Percentiles rank a stretch among this genome's conserved stretches.
Evolutionary conservation across 768 basidiomycete species (phyloP).

Genomic region (Hypholoma fasciculare): DNA sequence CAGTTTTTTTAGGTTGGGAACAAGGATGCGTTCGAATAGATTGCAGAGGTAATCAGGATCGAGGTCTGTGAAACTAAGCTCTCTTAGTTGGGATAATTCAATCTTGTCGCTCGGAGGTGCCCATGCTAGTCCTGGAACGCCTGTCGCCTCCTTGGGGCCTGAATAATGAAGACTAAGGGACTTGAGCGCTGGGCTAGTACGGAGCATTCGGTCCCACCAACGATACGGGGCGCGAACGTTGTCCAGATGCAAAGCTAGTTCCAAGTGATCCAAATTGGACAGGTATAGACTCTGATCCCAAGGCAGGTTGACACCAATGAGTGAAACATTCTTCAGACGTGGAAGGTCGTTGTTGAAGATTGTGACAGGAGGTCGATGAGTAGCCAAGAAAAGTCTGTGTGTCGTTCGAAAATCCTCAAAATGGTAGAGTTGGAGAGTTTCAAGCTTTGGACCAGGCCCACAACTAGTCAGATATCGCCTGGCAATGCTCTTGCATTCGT

Average conservation of each 20-base stretch:
- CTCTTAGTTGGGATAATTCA: slow-evolving; percentile 36
- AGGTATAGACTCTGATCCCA: slow-evolving; percentile 56
- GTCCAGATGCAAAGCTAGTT: slow-evolving; percentile 61
- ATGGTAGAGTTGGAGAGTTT: slow-evolving; percentile 65
- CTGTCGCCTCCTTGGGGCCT: slow-evolving; percentile 42
- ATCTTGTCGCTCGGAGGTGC: slow-evolving; percentile 31
- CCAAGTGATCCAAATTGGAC: slow-evolving; percentile 45
- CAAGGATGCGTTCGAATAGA: slow-evolving; percentile 44
- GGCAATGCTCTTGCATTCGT: slow-evolving; percentile 56
- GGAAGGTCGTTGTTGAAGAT: slow-evolving; percentile 57
- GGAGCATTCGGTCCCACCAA: slow-evolving; percentile 57
- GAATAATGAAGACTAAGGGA: slow-evolving; percentile 58
- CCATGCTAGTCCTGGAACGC: slow-evolving; percentile 38
- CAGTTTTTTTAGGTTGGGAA: slow-evolving; percentile 46
- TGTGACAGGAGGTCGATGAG: slow-evolving; percentile 57
- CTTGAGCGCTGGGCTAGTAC: slow-evolving; percentile 44
- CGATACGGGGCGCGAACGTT: slow-evolving; percentile 56
- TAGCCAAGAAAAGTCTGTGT: slow-evolving; percentile 53
- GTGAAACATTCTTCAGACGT: slow-evolving; percentile 50
- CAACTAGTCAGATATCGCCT: slow-evolving; percentile 50
- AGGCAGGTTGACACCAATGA: slow-evolving; percentile 67
- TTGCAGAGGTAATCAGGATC: slow-evolving; percentile 53
- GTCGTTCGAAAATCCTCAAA: slow-evolving; percentile 56
- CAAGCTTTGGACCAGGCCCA: slow-evolving; percentile 53
- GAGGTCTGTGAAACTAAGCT: slow-evolving; percentile 53